Base-by-base conservation (phyloP, 177 flowering plant genomes). In the Vitis hybrid region DNA sequence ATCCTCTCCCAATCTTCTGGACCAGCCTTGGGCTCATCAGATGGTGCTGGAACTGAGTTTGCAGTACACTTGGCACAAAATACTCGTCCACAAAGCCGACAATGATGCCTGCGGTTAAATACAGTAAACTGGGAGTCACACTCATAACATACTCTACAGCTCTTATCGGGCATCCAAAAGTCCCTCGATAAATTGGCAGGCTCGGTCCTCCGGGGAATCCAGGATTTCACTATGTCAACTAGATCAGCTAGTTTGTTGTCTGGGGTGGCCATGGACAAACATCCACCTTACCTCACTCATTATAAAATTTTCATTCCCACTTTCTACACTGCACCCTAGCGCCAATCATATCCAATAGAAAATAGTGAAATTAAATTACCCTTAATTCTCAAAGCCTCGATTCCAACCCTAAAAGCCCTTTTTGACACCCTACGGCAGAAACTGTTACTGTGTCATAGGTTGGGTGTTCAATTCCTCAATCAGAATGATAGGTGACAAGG, bases 161-260 rank as follows among this genome's bases (percentile, higher is more conserved):
- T 93, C 52, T 90, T 80, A 81, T 93, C 98, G 51, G 98, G 97
- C 98, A 93, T 93, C 98, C 98, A 93, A 76, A 91, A 93, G 78
- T 87, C 90, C 88, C 93, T 86, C 10, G 98, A 93, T 75, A 93
- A 80, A 81, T 86, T 74, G 14, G 87, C 80, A 3, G 92, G 85
- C 64, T 88, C 89, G 11, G 87, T 70, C 76, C 85, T 79, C 80
- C 90, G 71, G 64, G 91, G 90, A 65, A 93, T 77, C 97, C 94
- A 93, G 32, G 97, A 87, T 64, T 80, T 87, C 51, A 91, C 67
- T 9, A 76, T 14, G 56, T 76, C 87, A 67, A 87, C 75, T 48
- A 89, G 66, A 68, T 88, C 98, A 17, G 86, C 81, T 50, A 82
- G 66, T 71, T 77, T 74, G 68, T 83, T 87, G 68, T 86, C 85